Evolutionary conservation across 1,284 basidiomycete genomes (phyloP).

Genomic region (Ceratobasidium sp.): DNA sequence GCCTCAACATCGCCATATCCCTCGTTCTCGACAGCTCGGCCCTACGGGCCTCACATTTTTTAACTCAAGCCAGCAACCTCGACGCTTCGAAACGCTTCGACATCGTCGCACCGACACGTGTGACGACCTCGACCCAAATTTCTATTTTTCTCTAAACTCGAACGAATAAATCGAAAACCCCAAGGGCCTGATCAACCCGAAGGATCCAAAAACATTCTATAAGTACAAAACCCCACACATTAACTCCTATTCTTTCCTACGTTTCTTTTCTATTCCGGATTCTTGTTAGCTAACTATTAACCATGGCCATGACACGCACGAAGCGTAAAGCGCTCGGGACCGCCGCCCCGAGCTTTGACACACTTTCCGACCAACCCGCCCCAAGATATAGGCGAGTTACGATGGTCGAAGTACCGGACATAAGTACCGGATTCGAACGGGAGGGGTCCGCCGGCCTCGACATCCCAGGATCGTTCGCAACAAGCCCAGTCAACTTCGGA

Average conservation of each 20-base stretch:
- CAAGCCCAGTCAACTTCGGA: not conserved
- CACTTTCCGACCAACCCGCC: not conserved
- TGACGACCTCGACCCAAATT: conserved; percentile 4
- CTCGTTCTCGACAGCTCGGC: conserved; percentile 1
- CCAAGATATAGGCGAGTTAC: not conserved
- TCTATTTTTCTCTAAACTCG: conserved; percentile 4
- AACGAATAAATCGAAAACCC: not conserved
- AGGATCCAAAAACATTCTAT: conserved; percentile 24
- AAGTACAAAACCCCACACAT: not conserved
- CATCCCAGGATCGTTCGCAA: not conserved
- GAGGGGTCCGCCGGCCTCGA: not conserved
- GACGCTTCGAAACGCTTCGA: not conserved
- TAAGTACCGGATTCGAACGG: not conserved
- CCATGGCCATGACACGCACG: conserved; percentile 3
- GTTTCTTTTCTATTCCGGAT: not conserved
- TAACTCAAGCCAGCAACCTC: not conserved
- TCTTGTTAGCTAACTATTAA: conserved; percentile 1
- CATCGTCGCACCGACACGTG: not conserved
- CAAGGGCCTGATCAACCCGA: conserved; percentile 7
- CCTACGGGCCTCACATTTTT: conserved; percentile 34
- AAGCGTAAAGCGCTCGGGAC: not conserved
- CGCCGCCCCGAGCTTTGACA: not conserved
- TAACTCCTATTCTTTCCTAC: not conserved
- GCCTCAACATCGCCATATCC: not conserved
- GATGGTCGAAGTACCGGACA: not conserved